These are phyloP conservation scores for Fusarium sp. DNA, from an alignment of 2,329 filamentous ascomycete genomes.

Conservation along the genomic window DNA sequence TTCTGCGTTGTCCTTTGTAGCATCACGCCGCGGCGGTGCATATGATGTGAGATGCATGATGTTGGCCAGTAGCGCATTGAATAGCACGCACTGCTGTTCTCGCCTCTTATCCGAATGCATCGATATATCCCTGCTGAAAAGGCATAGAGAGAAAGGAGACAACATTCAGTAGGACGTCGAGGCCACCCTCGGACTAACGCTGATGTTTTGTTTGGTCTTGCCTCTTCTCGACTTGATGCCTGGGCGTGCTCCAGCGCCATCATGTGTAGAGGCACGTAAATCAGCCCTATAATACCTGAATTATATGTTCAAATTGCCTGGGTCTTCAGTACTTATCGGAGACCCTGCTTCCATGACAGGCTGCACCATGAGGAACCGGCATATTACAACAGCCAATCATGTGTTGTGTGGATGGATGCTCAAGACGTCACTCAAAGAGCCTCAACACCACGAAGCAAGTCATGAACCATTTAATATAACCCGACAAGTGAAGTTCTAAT, in stretches of 20 bases:
- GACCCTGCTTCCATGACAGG: not conserved
- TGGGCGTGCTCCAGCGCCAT: not conserved
- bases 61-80: constrained; percentile 18
- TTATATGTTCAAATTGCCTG: not conserved
- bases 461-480: not conserved
- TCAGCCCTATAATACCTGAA: not conserved
- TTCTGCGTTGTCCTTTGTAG: not conserved
- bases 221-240: not conserved
- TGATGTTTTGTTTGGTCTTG: not conserved
- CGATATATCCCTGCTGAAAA: not conserved
- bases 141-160: constrained; percentile 16
- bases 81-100: constrained; percentile 7
- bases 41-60: constrained; percentile 15
- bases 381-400: constrained; percentile 30
- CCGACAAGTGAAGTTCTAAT: constrained; percentile 4
- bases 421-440: constrained; percentile 32
- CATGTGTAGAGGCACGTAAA: not conserved
- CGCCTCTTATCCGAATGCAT: not conserved
- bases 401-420: not conserved
- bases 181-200: constrained; percentile 5
- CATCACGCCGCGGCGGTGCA: constrained; percentile 9
- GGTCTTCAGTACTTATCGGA: not conserved
- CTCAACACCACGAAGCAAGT: constrained; percentile 37
- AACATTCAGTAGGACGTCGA: not conserved
- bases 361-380: not conserved